phyloP scores from a whole-genome alignment of 2,329 filamentous ascomycete species.

The Cadophora luteo-olivacea region DNA sequence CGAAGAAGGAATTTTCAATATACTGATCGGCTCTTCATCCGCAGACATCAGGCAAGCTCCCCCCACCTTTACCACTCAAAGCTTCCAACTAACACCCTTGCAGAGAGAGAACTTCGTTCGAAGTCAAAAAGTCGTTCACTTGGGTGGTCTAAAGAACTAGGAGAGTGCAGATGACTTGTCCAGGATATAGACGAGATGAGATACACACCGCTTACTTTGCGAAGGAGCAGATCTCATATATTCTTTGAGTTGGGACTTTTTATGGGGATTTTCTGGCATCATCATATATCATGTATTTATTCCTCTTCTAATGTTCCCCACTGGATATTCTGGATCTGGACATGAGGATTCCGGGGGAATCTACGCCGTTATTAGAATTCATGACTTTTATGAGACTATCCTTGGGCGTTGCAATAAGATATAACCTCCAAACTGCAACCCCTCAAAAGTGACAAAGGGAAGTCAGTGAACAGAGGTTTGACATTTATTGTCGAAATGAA shows the following conservation, averaged over 20 bases:
- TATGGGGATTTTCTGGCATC: slow-evolving; percentile 17
- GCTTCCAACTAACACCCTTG: slow-evolving; percentile 30
- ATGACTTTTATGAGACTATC: slow-evolving; percentile 5
- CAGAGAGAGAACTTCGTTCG: slow-evolving; percentile 58
- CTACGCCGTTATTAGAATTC: slow-evolving; percentile 5
- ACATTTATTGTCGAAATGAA: not conserved
- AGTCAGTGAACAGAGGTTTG: not conserved
- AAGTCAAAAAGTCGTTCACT: slow-evolving; percentile 68
- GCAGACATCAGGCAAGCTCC: slow-evolving; percentile 64
- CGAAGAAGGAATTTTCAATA: slow-evolving; percentile 67
- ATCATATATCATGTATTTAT: slow-evolving; percentile 23
- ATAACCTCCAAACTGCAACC: not conserved
- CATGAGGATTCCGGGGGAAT: not conserved
- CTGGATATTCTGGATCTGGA: not conserved
- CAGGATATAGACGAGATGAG: not conserved
- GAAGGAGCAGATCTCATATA: slow-evolving; percentile 6
- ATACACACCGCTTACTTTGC: slow-evolving; percentile 1
- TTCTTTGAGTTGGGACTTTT: not conserved
- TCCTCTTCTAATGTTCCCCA: slow-evolving; percentile 22
- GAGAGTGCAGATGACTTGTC: not conserved
- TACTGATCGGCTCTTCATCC: slow-evolving; percentile 67
- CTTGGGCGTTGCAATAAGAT: not conserved
- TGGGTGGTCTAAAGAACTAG: slow-evolving; percentile 53
- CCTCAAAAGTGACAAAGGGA: not conserved
- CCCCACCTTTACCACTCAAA: not conserved